Evolutionary conservation across 257 asterid genomes (phyloP), one percentile per base, ranked within the genome.

Genomic region (Ophiorrhiza pumila): DNA sequence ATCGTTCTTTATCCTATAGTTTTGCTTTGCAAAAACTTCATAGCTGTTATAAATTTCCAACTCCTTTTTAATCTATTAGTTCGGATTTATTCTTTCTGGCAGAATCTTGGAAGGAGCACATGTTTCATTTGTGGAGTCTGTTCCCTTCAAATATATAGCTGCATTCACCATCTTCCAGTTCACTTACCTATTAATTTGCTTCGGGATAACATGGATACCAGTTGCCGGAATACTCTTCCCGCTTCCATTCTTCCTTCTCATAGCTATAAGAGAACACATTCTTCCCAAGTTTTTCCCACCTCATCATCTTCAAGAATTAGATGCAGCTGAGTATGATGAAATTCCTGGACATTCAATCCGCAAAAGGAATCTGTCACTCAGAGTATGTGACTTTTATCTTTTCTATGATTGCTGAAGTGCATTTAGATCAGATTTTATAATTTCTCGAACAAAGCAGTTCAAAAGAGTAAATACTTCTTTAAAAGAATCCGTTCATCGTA

Each of bases 201-300:
- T 85, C 22, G 98, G 96, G 39, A 85, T 93, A 79, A 91, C 98
- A 66, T 91, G 98, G 98, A 93, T 93, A 69, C 98, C 98, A 0
- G 78, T 93, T 34, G 97, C 95, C 64, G 98, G 97, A 71, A 87
- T 93, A 52, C 61, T 93, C 78, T 93, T 93, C 74, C 98, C 98
- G 3, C 61, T 93, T 7, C 97, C 91, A 0, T 91, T 91, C 81
- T 93, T 91, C 89, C 71, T 91, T 69, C 85, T 91, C 73, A 85
- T 91, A 72, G 71, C 80, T 72, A 81, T 93, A 72, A 84, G 98
- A 78, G 90, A 89, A 76, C 96, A 91, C 73, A 1, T 88, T 39
- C 96, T 93, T 25, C 98, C 98, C 12, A 89, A 81, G 85, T 7
- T 87, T 46, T 87, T 93, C 63, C 92, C 93, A 0, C 77, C 74